Base-by-base conservation (phyloP, 2,329 filamentous ascomycete genomes). In the Rhynchosporium agropyri region DNA sequence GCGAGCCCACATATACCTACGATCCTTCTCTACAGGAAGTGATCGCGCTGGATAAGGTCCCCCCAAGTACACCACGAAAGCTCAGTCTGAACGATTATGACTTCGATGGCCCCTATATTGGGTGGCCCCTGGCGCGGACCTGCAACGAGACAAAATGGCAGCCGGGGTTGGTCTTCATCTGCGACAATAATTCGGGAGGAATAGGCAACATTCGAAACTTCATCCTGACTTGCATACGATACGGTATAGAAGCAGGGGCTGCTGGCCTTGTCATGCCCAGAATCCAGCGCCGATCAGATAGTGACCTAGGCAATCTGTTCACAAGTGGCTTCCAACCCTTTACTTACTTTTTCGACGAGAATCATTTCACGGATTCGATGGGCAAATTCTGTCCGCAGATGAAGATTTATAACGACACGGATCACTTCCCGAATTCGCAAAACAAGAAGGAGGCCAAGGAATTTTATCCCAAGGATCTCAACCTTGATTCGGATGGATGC, bases 151-250 rank as follows among this genome's bases (percentile, higher is more conserved):
- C 78, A 1, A 69, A 62, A 0, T 80, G 76, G 75, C 74, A 74
- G 0, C 74, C 77, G 0, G 79, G 79, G 1, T 67, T 82, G 31
- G 73, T 80, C 10, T 82, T 78, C 61, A 71, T 79, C 26, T 83
- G 80, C 73, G 80, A 80, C 69, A 81, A 81, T 70, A 82, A 82
- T 68, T 79, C 79, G 3, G 80, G 80, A 2, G 80, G 80, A 31
- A 78, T 82, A 54, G 80, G 80, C 26, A 82, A 82, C 63, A 81
- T 82, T 42, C 74, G 80, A 59, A 81, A 80, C 68, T 82, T 80
- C 68, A 79, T 82, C 50, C 75, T 82, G 59, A 82, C 79, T 8
- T 83, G 80, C 61, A 63, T 82, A 28, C 78, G 80, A 26, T 83
- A 83, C 65, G 79, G 76, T 20, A 76, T 83, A 63, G 79, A 80